A percentile compares a stretch with the other conserved stretches of the same genome.
These are phyloP conservation scores for Pseudogymnoascus sp. DNA, from an alignment of 2,329 filamentous ascomycete species.

Conservation along the genomic window DNA sequence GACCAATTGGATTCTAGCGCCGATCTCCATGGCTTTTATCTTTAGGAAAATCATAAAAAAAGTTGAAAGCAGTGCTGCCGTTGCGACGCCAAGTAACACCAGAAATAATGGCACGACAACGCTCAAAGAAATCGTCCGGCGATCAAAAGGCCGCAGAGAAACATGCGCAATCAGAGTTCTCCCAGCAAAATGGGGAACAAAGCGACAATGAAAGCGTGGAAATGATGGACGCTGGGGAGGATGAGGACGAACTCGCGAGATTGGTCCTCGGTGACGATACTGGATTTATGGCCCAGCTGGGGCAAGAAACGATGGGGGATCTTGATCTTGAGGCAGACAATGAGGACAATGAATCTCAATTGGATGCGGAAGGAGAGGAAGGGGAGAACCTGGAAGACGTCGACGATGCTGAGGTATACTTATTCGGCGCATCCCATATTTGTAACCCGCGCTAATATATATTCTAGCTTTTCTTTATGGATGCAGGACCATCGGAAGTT, in stretches of 20 bases:
- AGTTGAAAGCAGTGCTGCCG: conserved; percentile 1
- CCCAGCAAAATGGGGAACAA: conserved; percentile 15
- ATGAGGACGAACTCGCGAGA: conserved; percentile 79
- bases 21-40: conserved; percentile 8
- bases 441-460: conserved; percentile 2
- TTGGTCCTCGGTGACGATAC: conserved; percentile 80
- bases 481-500: conserved; percentile 24
- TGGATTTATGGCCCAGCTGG: conserved; percentile 72
- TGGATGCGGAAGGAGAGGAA: conserved; percentile 27
- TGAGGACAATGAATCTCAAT: conserved; percentile 14
- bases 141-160: conserved; percentile 16
- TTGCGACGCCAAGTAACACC: conserved; percentile 2
- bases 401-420: conserved; percentile 59
- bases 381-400: conserved; percentile 53
- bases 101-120: conserved; percentile 25
- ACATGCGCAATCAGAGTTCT: conserved; percentile 1
- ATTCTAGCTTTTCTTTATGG: conserved; percentile 32
- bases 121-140: conserved; percentile 23
- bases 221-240: conserved; percentile 62
- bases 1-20: conserved; percentile 2
- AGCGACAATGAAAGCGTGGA: conserved; percentile 27
- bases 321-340: conserved; percentile 19
- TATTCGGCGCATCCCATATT: conserved; percentile 11
- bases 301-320: conserved; percentile 40
- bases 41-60: conserved; percentile 8